phyloP scores from a whole-genome alignment of 1,284 basidiomycete genomes.

The Ustilago cynodontis region DNA sequence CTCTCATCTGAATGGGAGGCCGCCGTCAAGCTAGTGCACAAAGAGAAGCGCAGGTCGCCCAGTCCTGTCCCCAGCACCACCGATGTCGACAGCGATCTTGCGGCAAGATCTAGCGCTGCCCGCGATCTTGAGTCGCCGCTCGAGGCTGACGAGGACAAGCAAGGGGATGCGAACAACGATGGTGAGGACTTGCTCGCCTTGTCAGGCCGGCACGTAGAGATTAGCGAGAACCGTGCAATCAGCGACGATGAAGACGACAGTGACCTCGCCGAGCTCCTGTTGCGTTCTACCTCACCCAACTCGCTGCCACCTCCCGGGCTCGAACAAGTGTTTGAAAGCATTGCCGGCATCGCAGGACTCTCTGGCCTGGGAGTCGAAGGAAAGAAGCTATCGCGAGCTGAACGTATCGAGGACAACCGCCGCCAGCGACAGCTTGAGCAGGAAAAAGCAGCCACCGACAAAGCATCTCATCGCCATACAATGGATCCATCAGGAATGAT shows the following conservation, averaged over 20 bases:
- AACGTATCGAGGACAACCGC: constrained; percentile 52
- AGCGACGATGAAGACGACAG: constrained; percentile 36
- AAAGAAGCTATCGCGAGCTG: constrained; percentile 49
- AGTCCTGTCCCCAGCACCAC: constrained; percentile 26
- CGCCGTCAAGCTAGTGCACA: constrained; percentile 52
- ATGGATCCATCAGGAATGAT: constrained; percentile 46
- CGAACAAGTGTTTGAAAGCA: constrained; percentile 65
- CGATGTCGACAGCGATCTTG: constrained; percentile 24
- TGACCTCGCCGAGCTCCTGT: constrained; percentile 36
- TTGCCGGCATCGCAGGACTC: constrained; percentile 46
- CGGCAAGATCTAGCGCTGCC: constrained; percentile 16
- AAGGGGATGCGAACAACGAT: constrained; percentile 1
- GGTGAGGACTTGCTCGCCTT: neutral
- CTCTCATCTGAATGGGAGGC: constrained; percentile 67
- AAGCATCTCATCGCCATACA: constrained; percentile 21
- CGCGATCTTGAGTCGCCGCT: constrained; percentile 51
- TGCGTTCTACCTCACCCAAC: constrained; percentile 54
- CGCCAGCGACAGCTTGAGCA: constrained; percentile 36
- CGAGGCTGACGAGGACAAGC: constrained; percentile 57
- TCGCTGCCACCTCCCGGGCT: constrained; percentile 59
- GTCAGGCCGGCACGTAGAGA: neutral
- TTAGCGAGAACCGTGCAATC: neutral
- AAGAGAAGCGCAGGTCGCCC: constrained; percentile 41
- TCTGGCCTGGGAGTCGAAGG: constrained; percentile 13
- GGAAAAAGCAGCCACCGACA: constrained; percentile 21